Evolutionary conservation across 2,329 filamentous ascomycete species (phyloP), one percentile per base, ranked within the genome.

Genomic region (Cercospora sojina): DNA sequence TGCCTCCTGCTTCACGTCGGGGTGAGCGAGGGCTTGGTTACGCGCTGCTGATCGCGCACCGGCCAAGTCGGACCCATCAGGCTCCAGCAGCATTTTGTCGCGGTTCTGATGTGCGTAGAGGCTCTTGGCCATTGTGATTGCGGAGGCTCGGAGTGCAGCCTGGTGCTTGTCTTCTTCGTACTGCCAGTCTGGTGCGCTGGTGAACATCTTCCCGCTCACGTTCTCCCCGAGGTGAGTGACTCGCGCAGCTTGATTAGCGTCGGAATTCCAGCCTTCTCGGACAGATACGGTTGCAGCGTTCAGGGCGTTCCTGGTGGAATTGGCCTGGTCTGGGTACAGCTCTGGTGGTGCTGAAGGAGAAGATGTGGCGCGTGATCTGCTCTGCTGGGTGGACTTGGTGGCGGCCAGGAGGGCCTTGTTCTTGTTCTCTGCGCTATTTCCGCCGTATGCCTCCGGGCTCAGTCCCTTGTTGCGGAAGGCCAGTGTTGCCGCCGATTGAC

Each of bases 91-190:
- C 38, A 74, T 65, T 4, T 64, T 69, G 2, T 69, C 69, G 4
- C 74, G 73, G 51, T 76, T 84, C 67, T 85, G 86, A 68, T 91
- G 87, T 10, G 83, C 86, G 75, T 93, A 97, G 88, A 97, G 94
- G 72, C 90, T 87, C 78, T 90, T 91, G 6, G 93, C 93, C 92
- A 97, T 96, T 10, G 91, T 91, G 3, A 97, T 83, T 2, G 93
- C 92, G 20, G 92, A 94, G 31, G 92, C 91, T 69, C 90, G 90
- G 2, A 96, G 82, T 4, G 88, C 87, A 71, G 92, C 90, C 53
- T 89, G 86, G 65, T 86, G 87, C 68, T 86, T 88, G 77, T 88
- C 86, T 74, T 97, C 92, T 47, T 95, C 89, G 0, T 88, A 80
- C 74, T 96, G 91, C 49, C 58, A 64, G 0, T 89, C 89, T 3